phyloP scores from a whole-genome alignment of 129 eudicot genomes.

The Tagetes patula region DNA sequence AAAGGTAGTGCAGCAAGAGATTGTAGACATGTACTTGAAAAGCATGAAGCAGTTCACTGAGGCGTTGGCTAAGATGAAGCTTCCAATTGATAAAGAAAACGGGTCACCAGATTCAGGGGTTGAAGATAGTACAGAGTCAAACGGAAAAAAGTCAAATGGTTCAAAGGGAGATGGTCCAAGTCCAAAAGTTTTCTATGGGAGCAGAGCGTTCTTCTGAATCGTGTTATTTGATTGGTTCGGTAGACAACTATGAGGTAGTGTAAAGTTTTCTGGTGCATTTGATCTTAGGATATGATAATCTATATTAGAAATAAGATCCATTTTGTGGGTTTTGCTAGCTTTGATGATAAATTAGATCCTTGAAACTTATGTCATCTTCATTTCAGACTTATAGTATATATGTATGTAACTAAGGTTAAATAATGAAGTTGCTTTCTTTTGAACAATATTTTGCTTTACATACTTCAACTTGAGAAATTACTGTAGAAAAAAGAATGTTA shows the following conservation, averaged over 20 bases:
- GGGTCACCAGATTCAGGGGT: constrained; percentile 20
- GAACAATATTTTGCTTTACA: neutral
- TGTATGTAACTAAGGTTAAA: constrained; percentile 25
- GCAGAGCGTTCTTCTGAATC: constrained; percentile 51
- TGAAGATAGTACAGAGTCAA: constrained; percentile 27
- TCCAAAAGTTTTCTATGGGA: constrained; percentile 51
- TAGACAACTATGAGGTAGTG: constrained; percentile 7
- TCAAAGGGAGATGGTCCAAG: constrained; percentile 35
- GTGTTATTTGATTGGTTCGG: constrained; percentile 24
- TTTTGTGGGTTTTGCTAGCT: constrained; percentile 24
- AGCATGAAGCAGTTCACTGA: constrained; percentile 58
- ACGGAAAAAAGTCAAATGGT: constrained; percentile 28
- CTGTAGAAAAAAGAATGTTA: neutral
- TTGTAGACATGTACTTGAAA: constrained; percentile 48
- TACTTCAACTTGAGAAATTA: constrained; percentile 6
- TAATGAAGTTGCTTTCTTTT: constrained; percentile 5
- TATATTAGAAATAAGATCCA: constrained; percentile 24
- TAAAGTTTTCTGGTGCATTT: constrained; percentile 3
- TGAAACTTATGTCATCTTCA: constrained; percentile 16
- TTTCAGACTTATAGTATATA: constrained; percentile 7
- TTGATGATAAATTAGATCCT: constrained; percentile 16
- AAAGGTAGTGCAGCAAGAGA: constrained; percentile 46
- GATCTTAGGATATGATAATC: neutral
- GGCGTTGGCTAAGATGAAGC: constrained; percentile 46
- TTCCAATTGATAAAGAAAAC: constrained; percentile 33